Evolutionary conservation across 306 rosid species (phyloP), one percentile per base, ranked within the genome.

Genomic region (Inga oerstediana): DNA sequence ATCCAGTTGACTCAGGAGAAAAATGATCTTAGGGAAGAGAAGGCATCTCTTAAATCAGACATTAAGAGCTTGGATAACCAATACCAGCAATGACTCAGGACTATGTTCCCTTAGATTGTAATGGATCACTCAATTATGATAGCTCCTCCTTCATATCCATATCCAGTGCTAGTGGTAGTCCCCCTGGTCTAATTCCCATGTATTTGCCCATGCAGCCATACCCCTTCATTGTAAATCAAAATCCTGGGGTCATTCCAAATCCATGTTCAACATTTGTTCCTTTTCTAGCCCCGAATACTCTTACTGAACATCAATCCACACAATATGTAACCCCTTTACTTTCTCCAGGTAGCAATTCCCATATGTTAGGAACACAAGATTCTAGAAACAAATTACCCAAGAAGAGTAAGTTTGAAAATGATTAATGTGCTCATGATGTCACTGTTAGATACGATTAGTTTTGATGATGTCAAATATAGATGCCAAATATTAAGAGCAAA

Each of bases 1-100:
- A 65, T 74, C 85, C 94, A 96, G 98, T 86, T 93, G 83, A 84
- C 91, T 8, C 89, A 82, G 80, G 99, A 96, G 92, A 93, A 96
- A 88, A 96, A 90, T 85, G 98, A 96, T 83, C 97, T 96, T 35
- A 94, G 94, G 86, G 97, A 94, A 90, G 99, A 96, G 92, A 94
- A 96, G 92, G 89, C 90, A 45, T 92, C 93, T 74, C 80, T 96
- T 77, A 94, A 96, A 80, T 89, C 90, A 0, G 99, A 96, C 76
- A 91, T 92, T 45, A 98, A 91, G 74, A 92, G 80, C 83, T 86
- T 96, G 66, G 90, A 88, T 80, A 86, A 85, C 73, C 98, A 96
- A 88, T 90, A 88, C 88, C 98, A 96, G 78, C 97, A 92, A 75
- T 91, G 97, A 86, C 80, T 89, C 74, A 92, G 94, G 83, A 91